A percentile compares a stretch with the other conserved stretches of the same genome.
phyloP scores from a whole-genome alignment of 2,329 filamentous ascomycete genomes.

The Ophiostoma pallidulum region DNA sequence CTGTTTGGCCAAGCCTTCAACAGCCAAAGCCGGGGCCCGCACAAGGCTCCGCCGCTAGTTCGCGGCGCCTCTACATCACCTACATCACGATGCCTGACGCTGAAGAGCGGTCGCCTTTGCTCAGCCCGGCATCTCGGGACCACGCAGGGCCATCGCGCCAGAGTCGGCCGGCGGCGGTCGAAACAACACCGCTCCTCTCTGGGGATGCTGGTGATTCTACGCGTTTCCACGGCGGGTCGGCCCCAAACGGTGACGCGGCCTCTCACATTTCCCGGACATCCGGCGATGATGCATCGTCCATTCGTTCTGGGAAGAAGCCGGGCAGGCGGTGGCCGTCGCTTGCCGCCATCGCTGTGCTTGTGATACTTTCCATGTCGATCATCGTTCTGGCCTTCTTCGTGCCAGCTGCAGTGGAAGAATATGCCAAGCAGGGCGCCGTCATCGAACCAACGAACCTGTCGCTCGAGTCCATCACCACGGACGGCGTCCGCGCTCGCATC shows the following conservation, averaged over 20 bases:
- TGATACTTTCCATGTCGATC: conserved; percentile 53
- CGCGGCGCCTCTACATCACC: neutral
- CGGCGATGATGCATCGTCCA: conserved; percentile 22
- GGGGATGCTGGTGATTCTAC: conserved; percentile 12
- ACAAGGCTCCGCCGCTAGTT: neutral
- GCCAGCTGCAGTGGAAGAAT: conserved; percentile 72
- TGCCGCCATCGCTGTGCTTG: conserved; percentile 61
- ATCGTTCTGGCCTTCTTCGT: conserved; percentile 72
- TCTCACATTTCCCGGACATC: neutral
- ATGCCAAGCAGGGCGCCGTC: conserved; percentile 72
- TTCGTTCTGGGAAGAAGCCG: conserved; percentile 27
- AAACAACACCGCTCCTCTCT: conserved; percentile 45
- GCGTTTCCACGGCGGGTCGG: neutral
- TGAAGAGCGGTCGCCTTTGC: conserved; percentile 35
- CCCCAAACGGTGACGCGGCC: neutral
- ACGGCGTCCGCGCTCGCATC: conserved; percentile 69
- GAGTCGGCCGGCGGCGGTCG: conserved; percentile 19
- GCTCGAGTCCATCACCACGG: conserved; percentile 71
- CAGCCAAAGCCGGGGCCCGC: neutral
- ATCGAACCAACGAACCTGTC: conserved; percentile 77
- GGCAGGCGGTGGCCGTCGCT: conserved; percentile 65
- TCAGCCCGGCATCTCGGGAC: conserved; percentile 22
- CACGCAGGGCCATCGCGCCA: neutral
- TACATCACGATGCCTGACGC: conserved; percentile 32
- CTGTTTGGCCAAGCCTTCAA: no score